Conservation (phyloP, 768 basidiomycete species). For the Stropharia rugosoannulata region DNA sequence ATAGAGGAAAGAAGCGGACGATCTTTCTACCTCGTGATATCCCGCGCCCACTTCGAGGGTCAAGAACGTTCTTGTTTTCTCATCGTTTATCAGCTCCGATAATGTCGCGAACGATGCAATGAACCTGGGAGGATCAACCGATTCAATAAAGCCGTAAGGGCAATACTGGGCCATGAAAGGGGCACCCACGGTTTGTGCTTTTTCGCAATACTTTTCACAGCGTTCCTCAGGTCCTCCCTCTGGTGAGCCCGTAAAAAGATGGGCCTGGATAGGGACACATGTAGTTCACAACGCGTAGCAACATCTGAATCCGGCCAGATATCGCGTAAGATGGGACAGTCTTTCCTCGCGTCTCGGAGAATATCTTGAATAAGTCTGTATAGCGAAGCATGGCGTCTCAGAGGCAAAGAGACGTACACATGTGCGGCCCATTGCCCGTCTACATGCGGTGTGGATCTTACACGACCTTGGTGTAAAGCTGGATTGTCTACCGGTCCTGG, state of each 20-base stretch:
- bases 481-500: conserved; percentile 69
- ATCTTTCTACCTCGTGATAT: conserved; percentile 58
- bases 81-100: conserved; percentile 75
- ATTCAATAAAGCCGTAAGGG: neutral
- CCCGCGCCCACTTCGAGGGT: conserved; percentile 84
- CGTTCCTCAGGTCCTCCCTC: conserved; percentile 65
- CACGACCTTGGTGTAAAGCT: conserved; percentile 80
- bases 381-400: conserved; percentile 44
- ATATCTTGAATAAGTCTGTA: conserved; percentile 45
- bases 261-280: conserved; percentile 85
- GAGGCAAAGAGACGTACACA: conserved; percentile 66
- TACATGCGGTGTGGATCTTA: conserved; percentile 72
- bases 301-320: conserved; percentile 22
- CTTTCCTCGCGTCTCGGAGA: conserved; percentile 38
- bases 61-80: conserved; percentile 78
- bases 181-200: conserved; percentile 43
- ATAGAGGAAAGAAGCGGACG: conserved; percentile 2
- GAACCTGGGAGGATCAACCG: conserved; percentile 48
- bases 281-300: conserved; percentile 48
- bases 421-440: conserved; percentile 87
- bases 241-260: conserved; percentile 80
- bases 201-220: conserved; percentile 53
- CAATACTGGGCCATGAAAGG: neutral
- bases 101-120: conserved; percentile 70
- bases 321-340: conserved; percentile 47